These are phyloP conservation scores for Curvularia eragrostidis DNA, from an alignment of 2,329 filamentous ascomycete species.

Conservation along the genomic window DNA sequence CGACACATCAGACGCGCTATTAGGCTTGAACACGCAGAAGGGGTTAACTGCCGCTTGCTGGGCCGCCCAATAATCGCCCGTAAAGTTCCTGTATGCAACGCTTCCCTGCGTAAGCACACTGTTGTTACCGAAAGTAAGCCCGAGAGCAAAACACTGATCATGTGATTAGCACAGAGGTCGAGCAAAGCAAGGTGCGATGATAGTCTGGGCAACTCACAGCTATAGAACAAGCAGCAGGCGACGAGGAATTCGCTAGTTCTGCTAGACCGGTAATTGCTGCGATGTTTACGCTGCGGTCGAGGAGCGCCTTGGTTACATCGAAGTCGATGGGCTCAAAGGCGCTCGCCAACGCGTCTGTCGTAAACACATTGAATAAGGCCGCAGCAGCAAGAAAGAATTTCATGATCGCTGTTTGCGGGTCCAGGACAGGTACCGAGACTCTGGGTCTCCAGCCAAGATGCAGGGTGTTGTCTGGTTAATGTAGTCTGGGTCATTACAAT, in stretches of 20 bases:
- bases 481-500: constrained; percentile 4
- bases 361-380: constrained; percentile 7
- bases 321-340: constrained; percentile 28
- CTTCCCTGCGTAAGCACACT: constrained; percentile 24
- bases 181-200: neutral
- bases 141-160: constrained; percentile 28
- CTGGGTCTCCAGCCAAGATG: constrained; percentile 6
- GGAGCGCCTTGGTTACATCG: constrained; percentile 30
- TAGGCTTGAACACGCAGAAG: constrained; percentile 39
- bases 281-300: constrained; percentile 26
- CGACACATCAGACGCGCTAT: constrained; percentile 26
- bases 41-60: constrained; percentile 36
- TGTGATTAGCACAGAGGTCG: neutral
- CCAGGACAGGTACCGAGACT: constrained; percentile 6
- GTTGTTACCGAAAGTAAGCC: constrained; percentile 19
- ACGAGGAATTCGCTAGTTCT: constrained; percentile 12
- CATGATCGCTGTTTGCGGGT: constrained; percentile 13
- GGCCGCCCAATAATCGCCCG: constrained; percentile 32
- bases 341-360: constrained; percentile 6
- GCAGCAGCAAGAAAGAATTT: constrained; percentile 9
- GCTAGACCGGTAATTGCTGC: constrained; percentile 24
- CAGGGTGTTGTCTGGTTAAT: constrained; percentile 16
- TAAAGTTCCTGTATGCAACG: constrained; percentile 30
- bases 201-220: constrained; percentile 25
- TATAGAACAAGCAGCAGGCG: constrained; percentile 23